Evolutionary conservation across 139 green algal genomes (phyloP), one percentile per base, ranked within the genome.

Genomic region (Yamagishiella unicocca): DNA sequence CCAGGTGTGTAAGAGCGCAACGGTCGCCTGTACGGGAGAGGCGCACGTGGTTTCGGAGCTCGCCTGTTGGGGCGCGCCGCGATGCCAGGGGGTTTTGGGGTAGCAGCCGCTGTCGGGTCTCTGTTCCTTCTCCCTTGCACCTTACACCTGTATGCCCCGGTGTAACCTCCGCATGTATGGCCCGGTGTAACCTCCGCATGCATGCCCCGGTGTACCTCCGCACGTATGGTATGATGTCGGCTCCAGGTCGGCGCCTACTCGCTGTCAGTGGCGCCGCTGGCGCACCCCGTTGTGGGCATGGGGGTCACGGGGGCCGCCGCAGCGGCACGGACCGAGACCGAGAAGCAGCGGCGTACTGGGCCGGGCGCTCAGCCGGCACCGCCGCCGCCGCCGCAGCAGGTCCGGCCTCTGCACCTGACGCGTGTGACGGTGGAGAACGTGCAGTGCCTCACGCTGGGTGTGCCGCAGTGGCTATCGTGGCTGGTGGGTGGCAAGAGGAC

Each of bases 371-470:
- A 25, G 12, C 50, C 17, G 50, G 29, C 64, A 42, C 7, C n/a
- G 64, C n/a, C 9, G 1, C 27, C 25, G 46, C 33, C 19, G 12
- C 31, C 12, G 66, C 66, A 10, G 66, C 66, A 74, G 66, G 33
- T 25, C 42, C 29, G 27, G 31, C 43, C 43, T 31, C 45, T 86
- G 61, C 64, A 86, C 64, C 42, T 86, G 27, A 86, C 80, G 5
- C 80, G 80, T 6, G 33, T 86, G 9, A 53, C 62, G 19, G 80
- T 86, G 43, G 80, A 86, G 64, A 78, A 78, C 64, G 80, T 86
- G 61, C 80, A 86, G 80, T 40, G 62, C 80, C 66, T 78, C 80
- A 19, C 50, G 21, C 31, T 86, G 31, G 64, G 61, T 4, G 0
- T 86, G 80, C 80, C 80, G 21, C 2, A 21, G 29, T 58, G 35